Percentiles rank a stretch among this genome's conserved stretches.
phyloP scores from a whole-genome alignment of 2,329 filamentous ascomycete genomes.

The Aspergillus fumigatus region DNA sequence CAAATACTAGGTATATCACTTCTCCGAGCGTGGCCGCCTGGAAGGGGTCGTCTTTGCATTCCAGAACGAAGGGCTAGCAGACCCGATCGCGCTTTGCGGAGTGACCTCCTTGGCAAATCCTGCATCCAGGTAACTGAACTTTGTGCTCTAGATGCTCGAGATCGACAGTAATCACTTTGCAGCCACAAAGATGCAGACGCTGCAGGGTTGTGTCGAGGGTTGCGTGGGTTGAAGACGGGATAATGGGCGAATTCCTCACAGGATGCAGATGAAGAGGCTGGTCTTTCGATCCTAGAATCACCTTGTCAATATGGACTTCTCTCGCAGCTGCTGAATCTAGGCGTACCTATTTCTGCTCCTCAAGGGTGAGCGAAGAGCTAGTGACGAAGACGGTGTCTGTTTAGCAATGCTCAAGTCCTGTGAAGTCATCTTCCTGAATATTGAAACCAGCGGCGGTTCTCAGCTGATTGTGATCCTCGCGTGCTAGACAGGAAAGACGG shows the following conservation, averaged over 20 bases:
- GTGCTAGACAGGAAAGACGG: not conserved
- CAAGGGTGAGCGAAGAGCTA: constrained; percentile 14
- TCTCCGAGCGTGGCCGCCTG: not conserved
- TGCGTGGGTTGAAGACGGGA: constrained; percentile 32
- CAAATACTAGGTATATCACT: constrained; percentile 6
- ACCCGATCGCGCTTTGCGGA: constrained; percentile 30
- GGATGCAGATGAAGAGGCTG: constrained; percentile 12
- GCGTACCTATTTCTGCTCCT: constrained; percentile 21
- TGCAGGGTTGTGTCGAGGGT: constrained; percentile 33
- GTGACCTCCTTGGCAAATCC: constrained; percentile 23
- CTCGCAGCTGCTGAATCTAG: not conserved
- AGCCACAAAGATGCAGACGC: constrained; percentile 6
- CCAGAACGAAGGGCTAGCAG: constrained; percentile 26
- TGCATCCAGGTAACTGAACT: constrained; percentile 23
- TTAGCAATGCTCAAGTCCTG: constrained; percentile 3
- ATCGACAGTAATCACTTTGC: constrained; percentile 8
- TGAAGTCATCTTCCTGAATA: constrained; percentile 1
- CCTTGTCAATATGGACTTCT: not conserved
- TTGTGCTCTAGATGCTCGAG: constrained; percentile 10
- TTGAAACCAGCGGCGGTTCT: not conserved
- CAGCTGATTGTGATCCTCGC: not conserved
- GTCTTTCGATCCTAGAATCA: constrained; percentile 6
- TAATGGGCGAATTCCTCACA: constrained; percentile 33
- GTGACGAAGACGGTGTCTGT: constrained; percentile 17
- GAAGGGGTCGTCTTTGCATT: constrained; percentile 17